A percentile compares a stretch with the other conserved stretches of the same genome.
Evolutionary conservation across 2,329 filamentous ascomycete genomes (phyloP).

Genomic region (Fusarium equiseti): DNA sequence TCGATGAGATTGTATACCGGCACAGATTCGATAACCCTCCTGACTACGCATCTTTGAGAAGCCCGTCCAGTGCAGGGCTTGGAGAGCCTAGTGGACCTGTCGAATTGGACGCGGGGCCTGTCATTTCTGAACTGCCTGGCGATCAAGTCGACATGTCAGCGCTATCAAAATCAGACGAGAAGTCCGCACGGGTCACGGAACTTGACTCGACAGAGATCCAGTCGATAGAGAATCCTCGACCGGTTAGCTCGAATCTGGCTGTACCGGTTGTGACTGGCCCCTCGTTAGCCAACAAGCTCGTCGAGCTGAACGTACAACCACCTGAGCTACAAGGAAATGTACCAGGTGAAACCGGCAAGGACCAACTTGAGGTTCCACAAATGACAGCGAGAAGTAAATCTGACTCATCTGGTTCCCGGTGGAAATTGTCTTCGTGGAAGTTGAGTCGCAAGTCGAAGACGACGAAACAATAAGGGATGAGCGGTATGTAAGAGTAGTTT

Average conservation of each 20-base stretch:
- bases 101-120: slow-evolving; percentile 13
- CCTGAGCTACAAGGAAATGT: slow-evolving; percentile 38
- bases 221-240: background rate
- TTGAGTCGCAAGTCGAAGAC: slow-evolving; percentile 40
- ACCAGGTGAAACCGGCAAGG: background rate
- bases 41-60: slow-evolving; percentile 26
- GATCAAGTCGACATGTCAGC: background rate
- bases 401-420: slow-evolving; percentile 20
- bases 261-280: background rate
- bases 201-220: slow-evolving; percentile 28
- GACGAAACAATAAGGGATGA: slow-evolving; percentile 13
- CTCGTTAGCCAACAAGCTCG: background rate
- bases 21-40: slow-evolving; percentile 37
- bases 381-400: slow-evolving; percentile 16
- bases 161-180: background rate
- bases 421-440: slow-evolving; percentile 44
- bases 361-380: slow-evolving; percentile 14
- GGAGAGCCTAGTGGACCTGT: background rate
- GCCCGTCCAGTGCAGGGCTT: slow-evolving; percentile 34
- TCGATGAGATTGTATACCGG: slow-evolving; percentile 41
- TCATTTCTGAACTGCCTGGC: slow-evolving; percentile 29
- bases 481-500: background rate
- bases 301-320: slow-evolving; percentile 32
- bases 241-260: background rate
- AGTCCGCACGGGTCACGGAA: slow-evolving; percentile 7